phyloP scores from a whole-genome alignment of 2,329 filamentous ascomycete genomes.

The Claviceps digitariae region DNA sequence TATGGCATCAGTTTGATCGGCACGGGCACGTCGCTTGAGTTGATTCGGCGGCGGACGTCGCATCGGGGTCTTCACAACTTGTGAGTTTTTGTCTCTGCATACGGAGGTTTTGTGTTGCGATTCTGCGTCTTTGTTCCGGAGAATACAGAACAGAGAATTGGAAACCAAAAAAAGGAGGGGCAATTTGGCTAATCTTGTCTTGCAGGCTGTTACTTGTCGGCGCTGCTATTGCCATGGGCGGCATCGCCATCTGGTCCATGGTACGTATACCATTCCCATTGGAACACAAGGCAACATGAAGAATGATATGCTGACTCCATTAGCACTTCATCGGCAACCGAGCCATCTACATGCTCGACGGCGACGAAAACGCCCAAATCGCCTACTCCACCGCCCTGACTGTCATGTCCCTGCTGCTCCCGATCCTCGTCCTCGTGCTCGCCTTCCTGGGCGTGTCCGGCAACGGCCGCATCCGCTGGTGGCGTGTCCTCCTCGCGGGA shows the following conservation, averaged over 20 bases:
- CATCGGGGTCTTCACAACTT: conserved; percentile 55
- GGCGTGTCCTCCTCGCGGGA: conserved; percentile 48
- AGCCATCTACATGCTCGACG: conserved; percentile 56
- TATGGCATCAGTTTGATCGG: conserved; percentile 66
- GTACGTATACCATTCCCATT: conserved; percentile 20
- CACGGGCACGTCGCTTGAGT: conserved; percentile 64
- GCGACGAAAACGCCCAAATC: conserved; percentile 50
- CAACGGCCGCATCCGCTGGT: conserved; percentile 39
- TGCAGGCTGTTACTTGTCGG: conserved; percentile 48
- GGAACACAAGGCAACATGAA: no score
- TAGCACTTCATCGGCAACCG: conserved; percentile 54
- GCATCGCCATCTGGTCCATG: conserved; percentile 63
- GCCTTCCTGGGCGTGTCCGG: conserved; percentile 61
- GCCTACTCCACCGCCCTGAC: conserved; percentile 60
- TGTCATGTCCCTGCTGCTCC: conserved; percentile 62
- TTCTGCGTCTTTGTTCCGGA: neutral
- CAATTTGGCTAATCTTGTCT: neutral
- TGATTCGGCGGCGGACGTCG: conserved; percentile 64
- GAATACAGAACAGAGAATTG: neutral
- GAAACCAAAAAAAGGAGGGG: no score
- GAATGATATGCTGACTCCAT: neutral
- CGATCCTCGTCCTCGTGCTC: conserved; percentile 55
- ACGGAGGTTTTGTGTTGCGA: no score
- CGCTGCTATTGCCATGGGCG: conserved; percentile 58
- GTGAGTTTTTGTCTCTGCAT: conserved; percentile 26